Evolutionary conservation across 1,284 basidiomycete species (phyloP).

Genomic region (Ceratobasidium sp.): DNA sequence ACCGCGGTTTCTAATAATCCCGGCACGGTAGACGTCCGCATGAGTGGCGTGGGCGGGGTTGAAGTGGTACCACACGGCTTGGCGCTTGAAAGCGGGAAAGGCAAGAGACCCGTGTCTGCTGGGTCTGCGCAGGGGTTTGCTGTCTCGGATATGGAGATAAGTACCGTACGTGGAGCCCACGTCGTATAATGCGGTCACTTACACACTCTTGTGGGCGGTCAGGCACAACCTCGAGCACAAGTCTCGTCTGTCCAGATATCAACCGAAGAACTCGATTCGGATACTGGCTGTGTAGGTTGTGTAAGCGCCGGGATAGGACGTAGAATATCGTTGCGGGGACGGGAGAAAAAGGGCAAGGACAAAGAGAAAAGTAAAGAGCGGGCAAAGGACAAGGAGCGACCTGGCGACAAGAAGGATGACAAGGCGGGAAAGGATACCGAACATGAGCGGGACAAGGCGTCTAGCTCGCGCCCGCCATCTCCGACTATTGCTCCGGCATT

Average conservation of each 20-base stretch:
- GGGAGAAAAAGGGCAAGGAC: conserved; percentile 38
- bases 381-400: conserved; percentile 35
- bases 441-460: not conserved
- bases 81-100: not conserved
- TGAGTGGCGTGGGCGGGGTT: not conserved
- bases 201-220: not conserved
- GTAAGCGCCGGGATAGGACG: conserved; percentile 32
- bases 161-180: not conserved
- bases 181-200: not conserved
- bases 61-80: not conserved
- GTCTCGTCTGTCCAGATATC: conserved; percentile 43
- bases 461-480: conserved; percentile 1
- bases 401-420: conserved; percentile 9
- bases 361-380: conserved; percentile 21
- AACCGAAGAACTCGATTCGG: conserved; percentile 40
- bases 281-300: not conserved
- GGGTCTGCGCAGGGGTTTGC: conserved; percentile 5
- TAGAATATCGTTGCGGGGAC: conserved; percentile 43
- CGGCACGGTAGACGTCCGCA: not conserved
- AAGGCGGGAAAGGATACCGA: conserved; percentile 11
- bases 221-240: conserved; percentile 38
- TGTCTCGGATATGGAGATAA: conserved; percentile 1
- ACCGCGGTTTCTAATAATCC: not conserved
- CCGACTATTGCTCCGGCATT: not conserved
- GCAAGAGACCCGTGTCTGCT: not conserved